Conservation (phyloP, 495 filamentous ascomycete genomes). For the Tuber melanosporum region DNA sequence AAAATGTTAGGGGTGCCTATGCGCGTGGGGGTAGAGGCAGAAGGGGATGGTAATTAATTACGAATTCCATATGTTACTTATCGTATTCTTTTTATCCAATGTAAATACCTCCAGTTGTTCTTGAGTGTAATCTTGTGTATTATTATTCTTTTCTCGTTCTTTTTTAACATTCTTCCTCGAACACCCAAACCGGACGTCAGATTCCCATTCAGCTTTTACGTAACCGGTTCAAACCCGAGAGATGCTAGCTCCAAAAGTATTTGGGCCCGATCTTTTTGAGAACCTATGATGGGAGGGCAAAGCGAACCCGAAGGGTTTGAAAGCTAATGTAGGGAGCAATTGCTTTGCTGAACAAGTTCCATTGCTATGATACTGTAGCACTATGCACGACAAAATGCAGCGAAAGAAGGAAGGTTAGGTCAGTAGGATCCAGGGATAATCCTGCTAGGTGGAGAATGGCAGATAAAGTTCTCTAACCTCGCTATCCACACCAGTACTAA, state of each 20-base stretch:
- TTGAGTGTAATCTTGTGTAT: neutral
- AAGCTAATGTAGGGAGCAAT: neutral
- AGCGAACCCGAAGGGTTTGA: neutral
- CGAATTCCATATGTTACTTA: neutral
- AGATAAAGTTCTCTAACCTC: too few relatives aligned
- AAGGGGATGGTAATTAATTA: neutral
- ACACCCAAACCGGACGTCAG: neutral
- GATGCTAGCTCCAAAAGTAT: neutral
- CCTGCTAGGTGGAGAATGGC: too few relatives aligned
- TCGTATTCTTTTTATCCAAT: neutral
- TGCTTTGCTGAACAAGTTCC: neutral
- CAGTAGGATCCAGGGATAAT: too few relatives aligned
- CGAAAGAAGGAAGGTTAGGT: too few relatives aligned
- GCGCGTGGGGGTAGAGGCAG: neutral
- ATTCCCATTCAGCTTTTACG: neutral
- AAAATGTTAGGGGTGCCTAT: constrained; percentile 6
- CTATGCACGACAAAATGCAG: too few relatives aligned
- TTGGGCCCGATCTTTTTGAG: neutral
- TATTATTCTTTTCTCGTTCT: neutral
- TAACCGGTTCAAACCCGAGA: neutral
- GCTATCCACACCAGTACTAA: too few relatives aligned
- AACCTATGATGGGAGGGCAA: neutral
- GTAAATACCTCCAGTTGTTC: neutral
- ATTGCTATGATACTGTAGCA: too few relatives aligned
- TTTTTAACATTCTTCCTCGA: neutral